phyloP scores from a whole-genome alignment of 2,329 filamentous ascomycete genomes.

The Verticillium nonalfalfae region DNA sequence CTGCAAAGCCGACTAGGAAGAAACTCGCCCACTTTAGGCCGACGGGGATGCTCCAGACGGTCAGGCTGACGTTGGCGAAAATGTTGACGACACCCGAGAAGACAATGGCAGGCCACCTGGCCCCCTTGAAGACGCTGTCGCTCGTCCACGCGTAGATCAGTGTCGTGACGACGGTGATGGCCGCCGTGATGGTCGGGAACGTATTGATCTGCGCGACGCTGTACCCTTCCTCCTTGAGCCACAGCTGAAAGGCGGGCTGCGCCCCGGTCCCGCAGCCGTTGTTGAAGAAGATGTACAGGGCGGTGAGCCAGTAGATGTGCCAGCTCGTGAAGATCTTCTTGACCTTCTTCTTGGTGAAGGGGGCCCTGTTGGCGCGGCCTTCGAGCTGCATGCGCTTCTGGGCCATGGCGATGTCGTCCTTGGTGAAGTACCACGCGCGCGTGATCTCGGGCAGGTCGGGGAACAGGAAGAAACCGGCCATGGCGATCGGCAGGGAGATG shows the following conservation, averaged over 20 bases:
- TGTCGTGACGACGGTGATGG: slow-evolving; percentile 49
- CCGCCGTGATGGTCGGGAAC: slow-evolving; percentile 53
- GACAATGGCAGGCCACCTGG: slow-evolving; percentile 58
- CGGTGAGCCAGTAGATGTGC: slow-evolving; percentile 54
- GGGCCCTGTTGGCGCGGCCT: slow-evolving; percentile 32
- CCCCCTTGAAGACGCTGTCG: slow-evolving; percentile 51
- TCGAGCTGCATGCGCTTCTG: slow-evolving; percentile 35
- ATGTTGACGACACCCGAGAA: slow-evolving; percentile 42
- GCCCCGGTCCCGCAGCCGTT: slow-evolving; percentile 41
- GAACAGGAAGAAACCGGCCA: slow-evolving; percentile 42
- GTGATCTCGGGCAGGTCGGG: slow-evolving; percentile 14
- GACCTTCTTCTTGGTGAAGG: slow-evolving; percentile 40
- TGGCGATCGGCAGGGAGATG: slow-evolving; percentile 48
- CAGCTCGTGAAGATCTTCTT: slow-evolving; percentile 56
- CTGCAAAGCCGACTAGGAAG: slow-evolving; percentile 41
- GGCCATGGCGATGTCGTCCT: slow-evolving; percentile 29
- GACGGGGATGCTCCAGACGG: slow-evolving; percentile 36
- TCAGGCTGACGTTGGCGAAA: slow-evolving; percentile 29
- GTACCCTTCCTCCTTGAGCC: slow-evolving; percentile 38
- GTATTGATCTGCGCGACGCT: slow-evolving; percentile 36
- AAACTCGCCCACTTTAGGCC: slow-evolving; percentile 61
- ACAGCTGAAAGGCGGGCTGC: slow-evolving; percentile 49
- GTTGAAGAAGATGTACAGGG: slow-evolving; percentile 59
- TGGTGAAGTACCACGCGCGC: slow-evolving; percentile 16
- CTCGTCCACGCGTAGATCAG: slow-evolving; percentile 61